phyloP scores from a whole-genome alignment of 495 filamentous ascomycete genomes.

The Penicillium atrosanguineum region DNA sequence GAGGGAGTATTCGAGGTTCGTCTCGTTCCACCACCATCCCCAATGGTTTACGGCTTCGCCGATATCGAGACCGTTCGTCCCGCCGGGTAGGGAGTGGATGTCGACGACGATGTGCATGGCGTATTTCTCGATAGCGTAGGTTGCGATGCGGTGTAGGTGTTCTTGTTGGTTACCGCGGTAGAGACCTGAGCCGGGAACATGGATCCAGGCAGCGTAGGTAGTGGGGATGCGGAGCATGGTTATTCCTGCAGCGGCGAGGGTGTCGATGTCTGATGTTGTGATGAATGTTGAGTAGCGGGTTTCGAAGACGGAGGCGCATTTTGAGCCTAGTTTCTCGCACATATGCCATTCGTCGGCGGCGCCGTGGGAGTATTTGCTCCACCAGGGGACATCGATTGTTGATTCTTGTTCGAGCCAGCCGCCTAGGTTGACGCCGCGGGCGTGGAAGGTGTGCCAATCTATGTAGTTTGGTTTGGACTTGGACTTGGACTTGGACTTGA shows the following conservation, averaged over 20 bases:
- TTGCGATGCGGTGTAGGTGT: constrained; percentile 24
- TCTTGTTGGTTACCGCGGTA: constrained; percentile 29
- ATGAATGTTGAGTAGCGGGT: constrained; percentile 31
- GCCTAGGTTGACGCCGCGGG: constrained; percentile 31
- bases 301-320: constrained; percentile 25
- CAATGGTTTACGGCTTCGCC: constrained; percentile 29
- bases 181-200: constrained; percentile 28
- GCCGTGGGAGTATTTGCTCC: constrained; percentile 18
- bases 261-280: constrained; percentile 28
- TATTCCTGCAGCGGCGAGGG: constrained; percentile 21
- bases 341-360: constrained; percentile 33
- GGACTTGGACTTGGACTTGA: background rate
- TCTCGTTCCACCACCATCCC: constrained; percentile 30
- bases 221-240: constrained; percentile 32
- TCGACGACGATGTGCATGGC: constrained; percentile 34
- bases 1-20: constrained; percentile 26
- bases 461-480: constrained; percentile 9
- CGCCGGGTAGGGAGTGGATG: constrained; percentile 33
- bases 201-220: constrained; percentile 26
- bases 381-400: constrained; percentile 29
- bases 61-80: constrained; percentile 27
- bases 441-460: constrained; percentile 28
- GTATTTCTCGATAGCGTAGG: constrained; percentile 27
- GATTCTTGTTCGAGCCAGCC: constrained; percentile 37
- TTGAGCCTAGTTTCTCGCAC: constrained; percentile 22